Conservation (phyloP, 208 protist genomes). For the Leishmania arabica region DNA sequence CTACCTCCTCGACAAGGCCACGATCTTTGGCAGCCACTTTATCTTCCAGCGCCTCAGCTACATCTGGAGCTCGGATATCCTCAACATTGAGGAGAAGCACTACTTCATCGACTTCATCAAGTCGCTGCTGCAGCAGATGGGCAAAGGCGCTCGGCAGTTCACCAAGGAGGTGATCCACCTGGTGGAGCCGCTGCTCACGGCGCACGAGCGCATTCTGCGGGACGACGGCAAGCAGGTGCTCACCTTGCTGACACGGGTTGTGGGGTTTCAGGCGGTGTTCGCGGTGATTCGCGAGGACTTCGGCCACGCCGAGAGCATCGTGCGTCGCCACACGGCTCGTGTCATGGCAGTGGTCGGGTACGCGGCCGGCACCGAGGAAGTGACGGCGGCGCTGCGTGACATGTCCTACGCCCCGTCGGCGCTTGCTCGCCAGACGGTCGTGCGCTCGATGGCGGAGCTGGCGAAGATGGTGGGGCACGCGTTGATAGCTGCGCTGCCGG, state of each 20-base stretch:
- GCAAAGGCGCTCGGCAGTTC: constrained; percentile 96
- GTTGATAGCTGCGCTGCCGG: constrained; percentile 95
- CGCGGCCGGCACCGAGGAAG: constrained; percentile 95
- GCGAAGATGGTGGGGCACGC: constrained; percentile 97
- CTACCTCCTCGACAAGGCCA: constrained; percentile 98
- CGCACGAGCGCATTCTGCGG: constrained; percentile 97
- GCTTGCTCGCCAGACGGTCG: constrained; percentile 97
- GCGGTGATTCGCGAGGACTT: constrained; percentile 98
- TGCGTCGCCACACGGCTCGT: constrained; percentile 98
- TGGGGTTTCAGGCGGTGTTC: constrained; percentile 98
- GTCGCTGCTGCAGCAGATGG: constrained; percentile 98
- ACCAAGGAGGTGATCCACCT: constrained; percentile 99
- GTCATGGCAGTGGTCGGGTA: constrained; percentile 97
- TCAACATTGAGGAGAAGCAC: constrained; percentile 99
- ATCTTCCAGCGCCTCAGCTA: constrained; percentile 99
- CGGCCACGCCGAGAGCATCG: constrained; percentile 97
- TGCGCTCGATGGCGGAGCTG: constrained; percentile 98
- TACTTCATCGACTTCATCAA: constrained; percentile 99
- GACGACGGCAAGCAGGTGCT: constrained; percentile 99
- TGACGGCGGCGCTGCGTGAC: constrained; percentile 97
- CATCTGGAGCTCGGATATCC: constrained; percentile 96
- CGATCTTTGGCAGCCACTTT: constrained; percentile 96
- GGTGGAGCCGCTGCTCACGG: constrained; percentile 98
- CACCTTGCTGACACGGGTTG: constrained; percentile 98
- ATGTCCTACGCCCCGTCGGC: constrained; percentile 97